These are phyloP conservation scores for Colletotrichum sp. DNA, from an alignment of 2,329 filamentous ascomycete genomes.

Conservation along the genomic window DNA sequence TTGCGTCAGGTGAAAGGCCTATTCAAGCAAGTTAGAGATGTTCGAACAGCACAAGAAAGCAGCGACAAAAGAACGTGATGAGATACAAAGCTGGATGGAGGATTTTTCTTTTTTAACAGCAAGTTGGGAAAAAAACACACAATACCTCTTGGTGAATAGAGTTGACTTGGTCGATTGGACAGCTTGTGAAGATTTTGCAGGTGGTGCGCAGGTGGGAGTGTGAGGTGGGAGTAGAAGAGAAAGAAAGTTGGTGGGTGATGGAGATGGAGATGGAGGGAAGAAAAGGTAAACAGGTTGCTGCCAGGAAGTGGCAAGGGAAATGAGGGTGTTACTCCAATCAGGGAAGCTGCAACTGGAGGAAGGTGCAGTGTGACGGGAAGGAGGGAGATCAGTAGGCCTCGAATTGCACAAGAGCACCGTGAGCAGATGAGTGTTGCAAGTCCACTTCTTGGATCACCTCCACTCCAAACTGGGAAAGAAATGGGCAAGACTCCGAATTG, in stretches of 20 bases:
- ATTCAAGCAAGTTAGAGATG: background rate
- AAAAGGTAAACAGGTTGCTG: background rate
- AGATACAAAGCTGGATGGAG: background rate
- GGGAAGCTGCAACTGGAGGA: slow-evolving; percentile 3
- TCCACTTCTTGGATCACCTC: background rate
- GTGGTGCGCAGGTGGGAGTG: background rate
- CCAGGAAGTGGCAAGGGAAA: background rate
- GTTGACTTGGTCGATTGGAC: background rate
- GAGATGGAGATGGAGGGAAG: background rate
- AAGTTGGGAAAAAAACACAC: background rate
- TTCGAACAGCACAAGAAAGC: background rate
- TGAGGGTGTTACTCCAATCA: background rate
- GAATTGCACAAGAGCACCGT: background rate
- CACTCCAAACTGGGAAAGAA: background rate
- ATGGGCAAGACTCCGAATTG: background rate
- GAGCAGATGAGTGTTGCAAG: background rate
- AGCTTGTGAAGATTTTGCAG: background rate
- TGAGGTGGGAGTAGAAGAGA: background rate
- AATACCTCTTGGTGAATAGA: background rate
- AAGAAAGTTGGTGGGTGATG: background rate
- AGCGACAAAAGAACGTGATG: background rate
- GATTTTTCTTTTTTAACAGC: background rate
- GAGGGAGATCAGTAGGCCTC: background rate
- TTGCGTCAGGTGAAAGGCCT: background rate
- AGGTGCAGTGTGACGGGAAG: slow-evolving; percentile 9